Conservation (phyloP, 1,284 basidiomycete species). For the Sphagnurus paluster region DNA sequence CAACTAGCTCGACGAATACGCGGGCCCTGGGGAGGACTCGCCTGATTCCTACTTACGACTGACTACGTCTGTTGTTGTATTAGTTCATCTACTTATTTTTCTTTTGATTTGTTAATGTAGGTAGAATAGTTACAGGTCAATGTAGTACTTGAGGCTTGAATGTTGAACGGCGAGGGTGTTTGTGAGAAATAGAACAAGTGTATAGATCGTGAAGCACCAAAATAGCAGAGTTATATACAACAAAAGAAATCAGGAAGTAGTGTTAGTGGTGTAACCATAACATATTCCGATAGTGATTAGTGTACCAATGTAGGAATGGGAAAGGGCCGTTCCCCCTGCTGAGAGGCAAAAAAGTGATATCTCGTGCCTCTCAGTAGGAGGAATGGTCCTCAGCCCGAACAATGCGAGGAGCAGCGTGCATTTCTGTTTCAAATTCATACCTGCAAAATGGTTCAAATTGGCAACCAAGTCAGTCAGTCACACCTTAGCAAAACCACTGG, state of each 20-base stretch:
- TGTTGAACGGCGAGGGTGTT: no score
- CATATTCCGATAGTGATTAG: constrained; percentile 1
- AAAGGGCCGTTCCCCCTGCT: not conserved
- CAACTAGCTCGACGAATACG: constrained; percentile 94
- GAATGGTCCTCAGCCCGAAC: not conserved
- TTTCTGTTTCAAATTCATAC: no score
- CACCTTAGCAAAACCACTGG: no score
- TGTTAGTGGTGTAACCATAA: not conserved
- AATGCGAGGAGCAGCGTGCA: no score
- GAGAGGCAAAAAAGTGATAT: not conserved
- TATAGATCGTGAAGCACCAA: no score
- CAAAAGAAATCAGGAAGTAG: not conserved
- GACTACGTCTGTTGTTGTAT: constrained; percentile 21
- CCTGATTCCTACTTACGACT: constrained; percentile 23
- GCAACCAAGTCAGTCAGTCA: no score
- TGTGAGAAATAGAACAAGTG: no score
- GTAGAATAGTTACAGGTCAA: no score
- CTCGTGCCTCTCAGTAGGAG: not conserved
- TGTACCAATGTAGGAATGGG: no score
- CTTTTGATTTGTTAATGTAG: constrained; percentile 12
- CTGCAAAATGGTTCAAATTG: no score
- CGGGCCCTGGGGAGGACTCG: constrained; percentile 73
- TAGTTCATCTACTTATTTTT: constrained; percentile 18
- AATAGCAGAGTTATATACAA: no score
- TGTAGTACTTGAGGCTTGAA: constrained; percentile 9